Evolutionary conservation across 2,329 filamentous ascomycete species (phyloP).

Genomic region (Xylariaceae sp.): DNA sequence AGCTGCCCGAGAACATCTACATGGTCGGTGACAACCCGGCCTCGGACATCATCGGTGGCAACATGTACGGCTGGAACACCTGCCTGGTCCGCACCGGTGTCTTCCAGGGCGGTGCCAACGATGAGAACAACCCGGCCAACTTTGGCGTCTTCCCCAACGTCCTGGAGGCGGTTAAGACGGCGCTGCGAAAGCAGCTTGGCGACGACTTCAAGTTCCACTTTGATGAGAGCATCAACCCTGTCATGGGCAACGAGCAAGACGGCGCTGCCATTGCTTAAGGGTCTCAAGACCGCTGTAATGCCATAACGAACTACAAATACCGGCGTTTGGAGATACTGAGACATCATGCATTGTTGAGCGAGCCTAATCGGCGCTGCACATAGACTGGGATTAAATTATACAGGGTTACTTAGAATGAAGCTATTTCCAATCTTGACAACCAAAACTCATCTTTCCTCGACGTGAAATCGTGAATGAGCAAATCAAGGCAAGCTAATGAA

Average conservation of each 20-base stretch:
- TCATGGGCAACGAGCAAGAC: constrained; percentile 44
- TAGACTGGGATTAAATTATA: background rate
- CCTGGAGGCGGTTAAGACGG: constrained; percentile 64
- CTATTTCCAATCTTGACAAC: no score
- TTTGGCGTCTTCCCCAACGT: constrained; percentile 75
- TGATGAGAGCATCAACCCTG: constrained; percentile 66
- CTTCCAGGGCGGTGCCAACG: constrained; percentile 72
- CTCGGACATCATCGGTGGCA: constrained; percentile 70
- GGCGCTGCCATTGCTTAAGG: constrained; percentile 39
- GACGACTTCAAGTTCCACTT: constrained; percentile 70
- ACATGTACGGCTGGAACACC: constrained; percentile 81
- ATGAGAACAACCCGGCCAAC: constrained; percentile 71
- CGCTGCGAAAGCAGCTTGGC: constrained; percentile 66
- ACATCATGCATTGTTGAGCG: background rate
- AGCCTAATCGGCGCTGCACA: background rate
- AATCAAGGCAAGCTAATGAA: no score
- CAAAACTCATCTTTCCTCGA: no score
- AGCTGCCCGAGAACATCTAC: constrained; percentile 65
- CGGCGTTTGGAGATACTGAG: constrained; percentile 1
- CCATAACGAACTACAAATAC: background rate
- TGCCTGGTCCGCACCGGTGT: constrained; percentile 74
- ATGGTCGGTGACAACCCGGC: constrained; percentile 75
- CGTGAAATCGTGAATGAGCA: no score
- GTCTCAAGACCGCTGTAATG: background rate
- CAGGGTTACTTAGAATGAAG: no score